Percentiles rank a stretch among this genome's conserved stretches.
These are phyloP conservation scores for Venturia pyrina DNA, from an alignment of 2,329 filamentous ascomycete genomes.

Conservation along the genomic window DNA sequence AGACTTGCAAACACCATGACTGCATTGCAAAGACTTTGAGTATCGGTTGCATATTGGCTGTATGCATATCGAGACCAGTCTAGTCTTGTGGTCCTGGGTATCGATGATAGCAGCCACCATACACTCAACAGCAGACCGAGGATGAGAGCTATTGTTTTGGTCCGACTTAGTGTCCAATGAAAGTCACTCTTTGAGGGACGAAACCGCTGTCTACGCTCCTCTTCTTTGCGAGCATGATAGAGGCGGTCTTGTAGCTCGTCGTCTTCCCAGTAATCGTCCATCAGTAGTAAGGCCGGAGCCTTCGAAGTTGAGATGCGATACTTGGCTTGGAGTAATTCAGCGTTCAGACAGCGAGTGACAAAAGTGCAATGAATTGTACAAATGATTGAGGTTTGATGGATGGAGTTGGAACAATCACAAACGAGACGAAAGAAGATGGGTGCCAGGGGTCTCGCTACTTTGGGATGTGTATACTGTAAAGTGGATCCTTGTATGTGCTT, in stretches of 20 bases:
- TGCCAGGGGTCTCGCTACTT: not conserved
- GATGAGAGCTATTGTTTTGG: not conserved
- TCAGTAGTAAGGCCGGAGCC: not conserved
- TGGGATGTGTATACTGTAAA: no score
- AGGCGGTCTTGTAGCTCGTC: constrained; percentile 11
- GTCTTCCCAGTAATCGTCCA: constrained; percentile 8
- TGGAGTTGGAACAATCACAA: not conserved
- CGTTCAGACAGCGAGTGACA: not conserved
- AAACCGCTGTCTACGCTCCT: not conserved
- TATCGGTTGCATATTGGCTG: constrained; percentile 33
- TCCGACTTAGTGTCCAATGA: not conserved
- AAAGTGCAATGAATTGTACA: not conserved
- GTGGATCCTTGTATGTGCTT: no score
- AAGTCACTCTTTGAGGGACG: not conserved
- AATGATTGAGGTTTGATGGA: not conserved
- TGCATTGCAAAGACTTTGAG: constrained; percentile 33
- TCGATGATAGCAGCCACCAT: constrained; percentile 3
- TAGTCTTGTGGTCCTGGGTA: constrained; percentile 16
- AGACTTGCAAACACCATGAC: constrained; percentile 36
- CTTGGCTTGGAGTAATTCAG: not conserved
- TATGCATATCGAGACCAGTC: constrained; percentile 34
- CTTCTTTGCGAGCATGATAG: constrained; percentile 8
- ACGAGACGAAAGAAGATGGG: not conserved
- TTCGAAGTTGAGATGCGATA: not conserved
- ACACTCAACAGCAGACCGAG: not conserved